phyloP scores from a whole-genome alignment of 192 early-diverging fungal species.

The Linnemannia hyalina region DNA sequence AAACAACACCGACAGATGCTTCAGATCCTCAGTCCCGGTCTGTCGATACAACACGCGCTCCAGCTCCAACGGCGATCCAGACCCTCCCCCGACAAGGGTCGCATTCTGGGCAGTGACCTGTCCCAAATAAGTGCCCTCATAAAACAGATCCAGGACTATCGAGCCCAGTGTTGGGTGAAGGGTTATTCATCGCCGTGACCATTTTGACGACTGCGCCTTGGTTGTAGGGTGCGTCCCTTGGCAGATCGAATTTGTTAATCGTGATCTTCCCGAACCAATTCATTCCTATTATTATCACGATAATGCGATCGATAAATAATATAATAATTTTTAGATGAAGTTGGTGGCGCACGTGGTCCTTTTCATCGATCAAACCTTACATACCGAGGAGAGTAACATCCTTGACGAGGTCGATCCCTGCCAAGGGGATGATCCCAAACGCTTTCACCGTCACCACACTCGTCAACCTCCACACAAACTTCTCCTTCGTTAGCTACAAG shows the following conservation, averaged over 20 bases:
- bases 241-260: constrained; percentile 37
- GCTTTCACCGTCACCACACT: not conserved
- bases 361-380: not conserved
- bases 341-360: not conserved
- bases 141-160: constrained; percentile 56
- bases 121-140: constrained; percentile 53
- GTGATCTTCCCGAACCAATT: constrained; percentile 28
- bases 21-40: not conserved
- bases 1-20: constrained; percentile 45
- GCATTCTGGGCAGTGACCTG: constrained; percentile 66
- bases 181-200: constrained; percentile 68
- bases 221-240: constrained; percentile 59
- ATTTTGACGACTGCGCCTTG: constrained; percentile 67
- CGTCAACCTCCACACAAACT: not conserved
- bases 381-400: constrained; percentile 4
- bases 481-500: not conserved
- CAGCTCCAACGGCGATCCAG: not conserved
- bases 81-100: constrained; percentile 29
- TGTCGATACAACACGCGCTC: constrained; percentile 8
- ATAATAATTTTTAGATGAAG: not conserved
- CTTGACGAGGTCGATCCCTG: not conserved
- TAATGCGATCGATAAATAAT: not conserved
- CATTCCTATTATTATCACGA: constrained; percentile 20
- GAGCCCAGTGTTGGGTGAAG: constrained; percentile 58
- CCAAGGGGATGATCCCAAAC: not conserved